Evolutionary conservation across 2,329 filamentous ascomycete genomes (phyloP).

Genomic region (Aspergillus felis): DNA sequence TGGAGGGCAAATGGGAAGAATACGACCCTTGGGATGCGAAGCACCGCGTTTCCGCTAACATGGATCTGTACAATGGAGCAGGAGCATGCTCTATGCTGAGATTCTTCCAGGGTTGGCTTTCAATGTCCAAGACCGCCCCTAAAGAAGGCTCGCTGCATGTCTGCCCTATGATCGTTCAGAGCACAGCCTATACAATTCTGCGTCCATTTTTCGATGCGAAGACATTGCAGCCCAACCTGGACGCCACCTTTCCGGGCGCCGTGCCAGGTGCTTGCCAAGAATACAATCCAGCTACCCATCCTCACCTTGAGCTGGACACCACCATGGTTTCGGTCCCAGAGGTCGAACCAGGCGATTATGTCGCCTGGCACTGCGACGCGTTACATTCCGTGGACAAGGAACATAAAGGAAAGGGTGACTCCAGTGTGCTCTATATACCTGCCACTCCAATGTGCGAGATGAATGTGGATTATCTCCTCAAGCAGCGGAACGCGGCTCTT

Average conservation of each 20-base stretch:
- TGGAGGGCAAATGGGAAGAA: conserved; percentile 70
- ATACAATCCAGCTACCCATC: conserved; percentile 60
- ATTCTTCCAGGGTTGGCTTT: conserved; percentile 85
- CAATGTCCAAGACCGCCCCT: conserved; percentile 67
- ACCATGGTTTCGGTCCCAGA: conserved; percentile 70
- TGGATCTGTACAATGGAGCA: conserved; percentile 74
- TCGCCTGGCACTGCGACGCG: conserved; percentile 73
- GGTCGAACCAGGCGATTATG: conserved; percentile 69
- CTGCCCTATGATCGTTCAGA: conserved; percentile 70
- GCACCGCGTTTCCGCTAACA: conserved; percentile 62
- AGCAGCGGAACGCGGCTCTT: conserved; percentile 69
- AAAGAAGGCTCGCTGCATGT: conserved; percentile 77
- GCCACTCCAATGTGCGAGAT: conserved; percentile 73
- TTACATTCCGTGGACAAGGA: conserved; percentile 81
- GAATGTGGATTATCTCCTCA: conserved; percentile 67
- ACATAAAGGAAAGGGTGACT: conserved; percentile 68
- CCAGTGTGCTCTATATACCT: conserved; percentile 85
- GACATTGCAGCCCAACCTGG: conserved; percentile 38
- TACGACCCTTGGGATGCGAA: conserved; percentile 81
- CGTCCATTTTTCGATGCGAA: conserved; percentile 73
- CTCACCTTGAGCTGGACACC: conserved; percentile 62
- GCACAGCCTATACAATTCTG: conserved; percentile 76
- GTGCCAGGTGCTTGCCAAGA: conserved; percentile 67
- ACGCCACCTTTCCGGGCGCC: conserved; percentile 62
- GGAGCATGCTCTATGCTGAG: conserved; percentile 82